Evolutionary conservation across 2,329 filamentous ascomycete genomes (phyloP), one percentile per base, ranked within the genome.

Genomic region (Aspergillus candidus): DNA sequence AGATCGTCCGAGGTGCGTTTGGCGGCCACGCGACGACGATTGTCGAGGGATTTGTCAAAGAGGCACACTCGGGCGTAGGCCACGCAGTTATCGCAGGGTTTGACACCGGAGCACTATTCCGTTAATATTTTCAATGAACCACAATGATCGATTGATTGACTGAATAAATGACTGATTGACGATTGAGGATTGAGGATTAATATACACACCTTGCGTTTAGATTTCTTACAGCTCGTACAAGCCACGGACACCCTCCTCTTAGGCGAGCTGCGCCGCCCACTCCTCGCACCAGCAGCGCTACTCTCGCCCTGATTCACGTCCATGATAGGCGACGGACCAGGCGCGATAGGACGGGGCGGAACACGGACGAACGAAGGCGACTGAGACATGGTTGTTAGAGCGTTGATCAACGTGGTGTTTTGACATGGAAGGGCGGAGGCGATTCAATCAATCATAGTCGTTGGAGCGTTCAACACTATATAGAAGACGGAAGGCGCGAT

Each of bases 31-130:
- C 67, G 62, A 4, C 66, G 63, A 10, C 68, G 61, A 7, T 78
- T 78, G 43, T 83, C 75, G 30, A 76, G 72, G 1, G 77, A 77
- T 58, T 79, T 76, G 56, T 84, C 81, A 57, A 82, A 76, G 22
- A 83, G 72, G 4, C 68, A 71, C 31, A 58, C 54, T 27, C 61
- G 52, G 15, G 60, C 57, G 39, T 63, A 65, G 27, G 61, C 47
- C 30, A 59, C 55, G 49, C 68, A 71, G 38, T 67, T 67, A 17
- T 65, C 56, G 41, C 68, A 71, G 2, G 67, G 67, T 7, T 60
- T 47, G 6, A 52, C 52, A 11, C 66, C 65, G 12, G 66, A 66
- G 48, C 66, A 69, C 63, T 67, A 39, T 38, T 33, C 18, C 18
- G 18, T 18, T 4, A 18, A 6, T 18, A 18, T 18, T 32, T 11